phyloP scores from a whole-genome alignment of 106 monocot species.

The Cymbidium sinense region DNA sequence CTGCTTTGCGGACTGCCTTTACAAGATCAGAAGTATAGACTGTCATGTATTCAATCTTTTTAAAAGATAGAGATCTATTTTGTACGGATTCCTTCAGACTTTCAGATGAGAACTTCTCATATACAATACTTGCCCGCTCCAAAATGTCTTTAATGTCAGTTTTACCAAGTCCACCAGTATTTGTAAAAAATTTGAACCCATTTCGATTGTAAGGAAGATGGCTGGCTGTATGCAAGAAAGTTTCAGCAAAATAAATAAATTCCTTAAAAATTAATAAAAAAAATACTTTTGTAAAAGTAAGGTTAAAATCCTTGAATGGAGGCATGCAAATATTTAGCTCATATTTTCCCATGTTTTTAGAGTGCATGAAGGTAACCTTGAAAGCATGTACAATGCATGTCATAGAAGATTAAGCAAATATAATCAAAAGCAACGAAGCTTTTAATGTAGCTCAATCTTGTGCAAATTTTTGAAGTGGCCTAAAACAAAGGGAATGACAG shows the following conservation, averaged over 20 bases:
- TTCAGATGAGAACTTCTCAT: conserved; percentile 42
- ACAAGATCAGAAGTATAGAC: conserved; percentile 83
- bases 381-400: neutral
- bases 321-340: neutral
- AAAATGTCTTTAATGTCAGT: conserved; percentile 88
- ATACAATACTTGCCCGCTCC: conserved; percentile 63
- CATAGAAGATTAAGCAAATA: neutral
- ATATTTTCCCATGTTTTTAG: neutral
- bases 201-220: conserved; percentile 99
- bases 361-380: neutral
- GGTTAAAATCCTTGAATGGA: neutral
- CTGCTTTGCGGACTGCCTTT: conserved; percentile 79
- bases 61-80: conserved; percentile 24
- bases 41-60: conserved; percentile 70
- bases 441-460: neutral
- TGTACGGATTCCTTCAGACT: conserved; percentile 25
- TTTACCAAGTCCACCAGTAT: conserved; percentile 85
- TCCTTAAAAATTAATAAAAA: neutral
- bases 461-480: neutral
- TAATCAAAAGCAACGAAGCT: neutral
- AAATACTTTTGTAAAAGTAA: neutral
- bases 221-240: conserved; percentile 54
- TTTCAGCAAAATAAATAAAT: neutral
- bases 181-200: conserved; percentile 98
- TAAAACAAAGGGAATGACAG: neutral